Base-by-base conservation (phyloP, 2,329 filamentous ascomycete genomes). In the Cercospora citrullina region DNA sequence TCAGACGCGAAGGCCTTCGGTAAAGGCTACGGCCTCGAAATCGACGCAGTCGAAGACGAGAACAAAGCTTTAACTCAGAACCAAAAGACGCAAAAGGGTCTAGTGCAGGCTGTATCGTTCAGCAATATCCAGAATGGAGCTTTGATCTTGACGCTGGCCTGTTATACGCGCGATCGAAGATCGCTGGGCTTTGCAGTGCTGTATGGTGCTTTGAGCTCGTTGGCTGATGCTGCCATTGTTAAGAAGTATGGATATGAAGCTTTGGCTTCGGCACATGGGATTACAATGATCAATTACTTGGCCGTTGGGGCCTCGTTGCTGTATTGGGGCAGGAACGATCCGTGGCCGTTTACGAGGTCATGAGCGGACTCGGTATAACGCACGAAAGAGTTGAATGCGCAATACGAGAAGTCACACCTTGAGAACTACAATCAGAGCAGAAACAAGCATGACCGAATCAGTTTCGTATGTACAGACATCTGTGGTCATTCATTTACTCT, bases 11-110 rank as follows among this genome's bases (percentile, higher is more conserved):
- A 71, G 31, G 74, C 75, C 60, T 79, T 77, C 72, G 68, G 72
- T 60, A 73, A 73, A 64, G 75, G 75, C 69, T 79, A 76, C 72
- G 76, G 78, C n/a, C 70, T 79, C 30, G 76, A 73, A 30, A 67
- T 74, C 60, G 70, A 71, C 33, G 71, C 70, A 8, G 28, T 62
- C 10, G 58, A 71, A 21, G 36, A 45, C 28, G 53, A 60, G 9
- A n/a, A 42, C 23, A 61, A 69, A n/a, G 61, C 73, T 10, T 62
- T 63, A 55, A 62, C 68, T 21, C 63, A 71, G 23, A 73, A 67
- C 33, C 72, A 76, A 55, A 69, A 71, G 59, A 74, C 72, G 21
- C 72, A 77, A 55, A 67, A 71, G 45, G 77, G 71, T 7, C 71
- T 76, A 2, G 68, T 75, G 14, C 66, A 71, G 39, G 74, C 76